Conservation (phyloP, 345 rosid species). For the Citrus inodora region DNA sequence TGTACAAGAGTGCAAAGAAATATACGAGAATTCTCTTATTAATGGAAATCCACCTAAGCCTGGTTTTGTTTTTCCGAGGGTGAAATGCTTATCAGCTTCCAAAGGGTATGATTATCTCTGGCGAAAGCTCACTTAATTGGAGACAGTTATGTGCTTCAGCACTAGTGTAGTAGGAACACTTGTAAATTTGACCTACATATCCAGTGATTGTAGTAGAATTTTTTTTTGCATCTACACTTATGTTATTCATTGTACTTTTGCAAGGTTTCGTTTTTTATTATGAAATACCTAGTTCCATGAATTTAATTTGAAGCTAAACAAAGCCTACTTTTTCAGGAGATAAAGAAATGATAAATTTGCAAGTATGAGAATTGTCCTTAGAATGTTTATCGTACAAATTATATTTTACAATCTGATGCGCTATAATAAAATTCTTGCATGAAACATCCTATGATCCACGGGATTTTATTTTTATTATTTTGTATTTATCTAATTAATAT, state of each 20-base stretch:
- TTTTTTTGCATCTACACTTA: neutral
- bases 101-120: constrained; percentile 54
- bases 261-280: neutral
- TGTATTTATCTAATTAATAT: too few relatives aligned
- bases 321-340: too few relatives aligned
- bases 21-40: constrained; percentile 77
- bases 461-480: too few relatives aligned
- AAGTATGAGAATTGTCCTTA: too few relatives aligned
- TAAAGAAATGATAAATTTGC: too few relatives aligned
- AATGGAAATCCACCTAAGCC: constrained; percentile 86
- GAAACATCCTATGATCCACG: too few relatives aligned
- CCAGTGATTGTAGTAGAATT: neutral
- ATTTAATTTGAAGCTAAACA: too few relatives aligned
- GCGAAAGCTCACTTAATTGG: constrained; percentile 59
- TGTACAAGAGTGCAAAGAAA: constrained; percentile 95
- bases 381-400: too few relatives aligned
- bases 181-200: neutral
- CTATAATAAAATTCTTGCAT: too few relatives aligned
- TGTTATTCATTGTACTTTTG: neutral
- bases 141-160: neutral
- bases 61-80: constrained; percentile 81
- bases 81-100: constrained; percentile 69
- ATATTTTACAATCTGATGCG: too few relatives aligned
- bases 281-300: neutral
- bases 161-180: neutral